Percentiles rank a stretch among this genome's conserved stretches.
Conservation (phyloP, 1,284 basidiomycete species). For the Malassezia arunalokei region DNA sequence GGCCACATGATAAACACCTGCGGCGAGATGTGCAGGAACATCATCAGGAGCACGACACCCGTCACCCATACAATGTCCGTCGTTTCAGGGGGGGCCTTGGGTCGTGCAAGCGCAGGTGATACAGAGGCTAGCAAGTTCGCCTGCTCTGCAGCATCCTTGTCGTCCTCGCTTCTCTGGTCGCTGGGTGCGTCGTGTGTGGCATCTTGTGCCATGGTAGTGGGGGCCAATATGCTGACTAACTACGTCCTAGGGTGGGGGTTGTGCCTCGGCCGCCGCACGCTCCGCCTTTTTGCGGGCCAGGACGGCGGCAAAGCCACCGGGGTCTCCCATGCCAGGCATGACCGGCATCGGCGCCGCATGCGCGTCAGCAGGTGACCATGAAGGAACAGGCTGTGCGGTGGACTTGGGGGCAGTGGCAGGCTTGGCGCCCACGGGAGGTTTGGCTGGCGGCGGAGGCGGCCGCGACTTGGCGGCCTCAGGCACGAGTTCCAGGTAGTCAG, state of each 20-base stretch:
- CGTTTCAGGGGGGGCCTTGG: background rate
- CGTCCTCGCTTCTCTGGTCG: background rate
- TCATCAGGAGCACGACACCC: constrained; percentile 23
- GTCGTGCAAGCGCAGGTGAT: background rate
- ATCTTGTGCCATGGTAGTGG: no score
- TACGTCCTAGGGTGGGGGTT: background rate
- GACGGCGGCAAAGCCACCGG: constrained; percentile 47
- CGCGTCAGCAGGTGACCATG: constrained; percentile 33
- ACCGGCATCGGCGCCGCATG: constrained; percentile 47
- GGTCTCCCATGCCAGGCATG: constrained; percentile 47
- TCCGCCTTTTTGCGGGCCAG: constrained; percentile 47
- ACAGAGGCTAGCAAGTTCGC: no score
- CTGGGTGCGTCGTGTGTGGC: no score
- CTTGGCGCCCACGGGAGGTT: constrained; percentile 23
- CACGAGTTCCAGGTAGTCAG: constrained; percentile 63
- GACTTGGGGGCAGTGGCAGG: constrained; percentile 49
- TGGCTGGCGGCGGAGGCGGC: constrained; percentile 47
- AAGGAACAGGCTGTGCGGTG: constrained; percentile 47
- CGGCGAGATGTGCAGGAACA: constrained; percentile 27
- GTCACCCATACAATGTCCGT: constrained; percentile 12
- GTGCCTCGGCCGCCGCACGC: constrained; percentile 18
- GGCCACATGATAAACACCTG: constrained; percentile 36
- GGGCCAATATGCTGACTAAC: no score
- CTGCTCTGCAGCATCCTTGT: background rate
- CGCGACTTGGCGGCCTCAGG: constrained; percentile 53